Base-by-base conservation (phyloP, 179 eudicot genomes). In the Carnegiea gigantea region DNA sequence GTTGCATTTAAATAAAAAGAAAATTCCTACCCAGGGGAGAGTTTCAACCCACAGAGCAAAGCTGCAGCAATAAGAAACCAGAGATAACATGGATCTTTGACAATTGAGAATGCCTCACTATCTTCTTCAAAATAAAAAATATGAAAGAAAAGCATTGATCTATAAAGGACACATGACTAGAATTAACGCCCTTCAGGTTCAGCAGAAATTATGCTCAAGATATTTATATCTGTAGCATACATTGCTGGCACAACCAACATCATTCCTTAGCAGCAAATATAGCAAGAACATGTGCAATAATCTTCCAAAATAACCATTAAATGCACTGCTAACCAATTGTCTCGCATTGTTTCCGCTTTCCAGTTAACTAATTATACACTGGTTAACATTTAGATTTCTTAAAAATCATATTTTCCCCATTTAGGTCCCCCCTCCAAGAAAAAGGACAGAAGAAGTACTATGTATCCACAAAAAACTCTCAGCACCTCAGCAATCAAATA, bases 11-110 rank as follows among this genome's bases (percentile, higher is more conserved):
- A 7, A 76, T 43, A 28, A 30, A 72, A 53, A 28, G 6, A 77
- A 33, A 75, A 38, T 8, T 30, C 77, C 71, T 43, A 54, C 54
- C 73, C 10, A 26, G 36, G 49, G 13, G 65, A 78, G 54, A 64
- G 77, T 24, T 49, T 72, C 78, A 65, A 24, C 40, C 15, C 51
- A 73, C 62, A 20, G 40, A 78, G 30, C 14, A 43, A 83, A 54
- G 76, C 28, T 43, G 72, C 13, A 53, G 51, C 53, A 30, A 67
- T 18, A 14, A 79, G 20, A 46, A 76, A 23, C 26, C 26, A 46
- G 30, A 46, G 23, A 64, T 28, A 26, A 38, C 70, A 20, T 5
- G 23, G 57, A 51, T 51, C 57, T 51, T 60, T 60, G 1, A 21
- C 48, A 54, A 48, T 38, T 23, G 17, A 23, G 21, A 24, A 51